Evolutionary conservation across 495 filamentous ascomycete species (phyloP), one percentile per base, ranked within the genome.

Genomic region (Xylaria palmicola): DNA sequence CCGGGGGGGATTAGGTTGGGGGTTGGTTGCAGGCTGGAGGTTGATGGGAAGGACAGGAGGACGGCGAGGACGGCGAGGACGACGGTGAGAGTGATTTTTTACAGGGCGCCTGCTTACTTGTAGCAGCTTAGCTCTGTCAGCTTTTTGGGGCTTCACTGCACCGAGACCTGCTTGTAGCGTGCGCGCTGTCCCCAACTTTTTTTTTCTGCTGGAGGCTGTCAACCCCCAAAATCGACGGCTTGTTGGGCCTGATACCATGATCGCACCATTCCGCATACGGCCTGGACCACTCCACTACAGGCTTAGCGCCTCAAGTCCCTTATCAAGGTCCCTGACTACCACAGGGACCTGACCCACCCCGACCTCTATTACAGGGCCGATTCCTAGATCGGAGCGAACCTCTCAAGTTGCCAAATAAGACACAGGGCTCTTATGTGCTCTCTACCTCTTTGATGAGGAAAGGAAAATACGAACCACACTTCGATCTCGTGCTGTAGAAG

Each of bases 171-270:
- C 59, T 62, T 65, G 62, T 59, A 49, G 45, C 48, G 47, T 61
- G 64, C 62, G 45, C 43, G 30, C 34, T 13, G 50, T 53, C 63
- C 66, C 66, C 68, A 67, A 71, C 66, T 63, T 66, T 68, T 71
- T 66, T 69, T 68, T 50, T 62, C 62, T 26, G 36, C 43, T n/a
- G n/a, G n/a, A n/a, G n/a, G n/a, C n/a, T 10, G 19, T 41, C n/a
- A 7, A 59, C 56, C 59, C 62, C 47, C n/a, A n/a, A 52, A 65
- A 53, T 56, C 58, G 62, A 58, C 43, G 65, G 62, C 66, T 68
- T 71, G 68, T 69, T 71, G 68, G 62, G 68, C 32, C 37, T 40
- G 32, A 47, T 55, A 37, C 36, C 48, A 36, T 37, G n/a, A n/a
- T 3, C 3, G 26, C 50, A 56, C 66, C 68, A 71, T 27, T 12